phyloP scores from a whole-genome alignment of 2,329 filamentous ascomycete genomes.

The Coniella vitis region DNA sequence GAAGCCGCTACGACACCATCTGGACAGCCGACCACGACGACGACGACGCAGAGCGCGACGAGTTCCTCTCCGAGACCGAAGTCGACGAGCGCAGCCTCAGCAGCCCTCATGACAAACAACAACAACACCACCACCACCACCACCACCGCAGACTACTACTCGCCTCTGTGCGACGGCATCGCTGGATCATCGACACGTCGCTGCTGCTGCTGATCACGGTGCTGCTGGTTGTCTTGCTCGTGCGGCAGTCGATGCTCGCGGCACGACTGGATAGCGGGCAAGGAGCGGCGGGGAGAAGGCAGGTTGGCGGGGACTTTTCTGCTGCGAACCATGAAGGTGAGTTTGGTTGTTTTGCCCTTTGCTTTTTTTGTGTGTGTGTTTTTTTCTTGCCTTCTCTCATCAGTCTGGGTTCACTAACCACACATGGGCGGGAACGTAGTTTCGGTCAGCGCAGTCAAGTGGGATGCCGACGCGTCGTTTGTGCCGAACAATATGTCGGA shows the following conservation, averaged over 20 bases:
- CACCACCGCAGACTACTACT: conserved; percentile 11
- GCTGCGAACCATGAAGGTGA: conserved; percentile 30
- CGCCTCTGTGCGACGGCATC: conserved; percentile 19
- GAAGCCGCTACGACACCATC: conserved; percentile 19
- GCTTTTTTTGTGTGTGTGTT: too few species aligned
- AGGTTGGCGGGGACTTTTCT: conserved; percentile 33
- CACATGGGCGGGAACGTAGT: conserved; percentile 25
- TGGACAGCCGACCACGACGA: conserved; percentile 24
- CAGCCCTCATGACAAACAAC: conserved; percentile 28
- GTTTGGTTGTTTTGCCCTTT: neutral
- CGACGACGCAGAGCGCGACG: conserved; percentile 25
- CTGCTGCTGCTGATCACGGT: conserved; percentile 27
- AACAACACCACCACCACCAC: conserved; percentile 17
- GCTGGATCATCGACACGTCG: conserved; percentile 27
- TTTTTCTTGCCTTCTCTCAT: too few species aligned
- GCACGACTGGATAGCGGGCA: neutral
- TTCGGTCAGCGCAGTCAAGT: conserved; percentile 30
- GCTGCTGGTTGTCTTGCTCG: conserved; percentile 20
- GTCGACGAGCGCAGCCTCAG: conserved; percentile 25
- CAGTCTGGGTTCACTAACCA: too few species aligned
- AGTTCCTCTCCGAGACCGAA: conserved; percentile 26
- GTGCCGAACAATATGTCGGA: conserved; percentile 31
- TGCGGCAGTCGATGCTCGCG: conserved; percentile 12
- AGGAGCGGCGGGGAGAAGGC: conserved; percentile 17
- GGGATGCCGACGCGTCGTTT: conserved; percentile 31